Evolutionary conservation across 129 eudicot species (phyloP), one percentile per base, ranked within the genome.

Genomic region (Flaveria sonorensis): DNA sequence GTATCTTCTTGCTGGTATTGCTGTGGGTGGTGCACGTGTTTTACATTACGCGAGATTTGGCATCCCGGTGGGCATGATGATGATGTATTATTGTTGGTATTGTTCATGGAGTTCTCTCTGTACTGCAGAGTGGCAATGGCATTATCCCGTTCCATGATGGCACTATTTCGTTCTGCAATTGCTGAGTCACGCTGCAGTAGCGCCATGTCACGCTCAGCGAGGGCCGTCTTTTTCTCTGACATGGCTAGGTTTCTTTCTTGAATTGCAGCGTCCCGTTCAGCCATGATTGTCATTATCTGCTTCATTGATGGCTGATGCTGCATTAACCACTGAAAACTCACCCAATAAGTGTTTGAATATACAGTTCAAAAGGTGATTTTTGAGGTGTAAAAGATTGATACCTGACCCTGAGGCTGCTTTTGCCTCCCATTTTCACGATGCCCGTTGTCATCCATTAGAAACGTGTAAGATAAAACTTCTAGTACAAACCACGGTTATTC

Each of bases 241-340:
- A 95, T 73, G 40, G 99, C 99, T 43, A 95, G 45, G 50, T 95
- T 95, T 64, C 95, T 76, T 80, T 95, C 99, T 74, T 95, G 99
- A 74, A 95, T 85, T 63, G 97, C 99, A 26, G 89, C 96, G 66
- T 95, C 99, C 74, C 99, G 75, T 84, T 95, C 99, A 9, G 97
- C 95, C 96, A 95, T 91, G 16, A 92, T 85, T 53, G 99, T 85
- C 97, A 95, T 92, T 79, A 95, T 95, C 53, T 95, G 99, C 67
- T 92, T 92, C 97, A 95, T 95, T 59, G 99, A 88, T 66, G 97
- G 96, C 70, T 92, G 97, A 68, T 94, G 97, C 82, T 89, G 97
- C 97, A 95, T 95, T 48, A 91, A 62, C 99, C 99, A 95, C 96
- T 95, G 90, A 68, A 77, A 79, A 56, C 56, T 30, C 21, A 63